Conservation (phyloP, 345 rosid genomes). For the Rhizophora mangle region DNA sequence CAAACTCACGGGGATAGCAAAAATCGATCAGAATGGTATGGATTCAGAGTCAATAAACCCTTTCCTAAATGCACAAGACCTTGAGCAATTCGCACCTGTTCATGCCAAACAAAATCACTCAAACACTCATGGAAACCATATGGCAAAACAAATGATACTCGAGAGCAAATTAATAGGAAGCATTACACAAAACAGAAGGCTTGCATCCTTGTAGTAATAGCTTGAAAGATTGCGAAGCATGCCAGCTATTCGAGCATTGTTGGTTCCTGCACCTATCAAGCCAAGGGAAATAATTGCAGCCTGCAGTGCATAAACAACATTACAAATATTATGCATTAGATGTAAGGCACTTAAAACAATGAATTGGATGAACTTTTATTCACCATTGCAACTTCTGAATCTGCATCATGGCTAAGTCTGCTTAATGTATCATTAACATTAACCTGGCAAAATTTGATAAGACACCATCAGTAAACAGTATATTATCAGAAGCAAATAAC, state of each 20-base stretch:
- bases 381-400: constrained; percentile 97
- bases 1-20: constrained; percentile 78
- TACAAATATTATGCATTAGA: background rate
- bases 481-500: background rate
- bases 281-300: constrained; percentile 89
- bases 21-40: constrained; percentile 88
- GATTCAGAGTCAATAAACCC: constrained; percentile 85
- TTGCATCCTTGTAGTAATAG: constrained; percentile 89
- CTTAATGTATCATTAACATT: constrained; percentile 95
- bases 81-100: constrained; percentile 93
- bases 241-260: constrained; percentile 92
- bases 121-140: background rate
- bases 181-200: constrained; percentile 86
- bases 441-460: constrained; percentile 44
- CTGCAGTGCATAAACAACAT: constrained; percentile 42
- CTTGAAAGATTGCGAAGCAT: constrained; percentile 97
- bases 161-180: constrained; percentile 6
- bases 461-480: background rate
- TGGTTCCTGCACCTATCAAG: constrained; percentile 94
- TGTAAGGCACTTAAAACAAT: background rate
- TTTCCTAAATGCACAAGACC: constrained; percentile 94
- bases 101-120: constrained; percentile 19
- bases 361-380: constrained; percentile 21
- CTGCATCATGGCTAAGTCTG: constrained; percentile 95
- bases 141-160: background rate